Evolutionary conservation across 2,329 filamentous ascomycete genomes (phyloP), one percentile per base, ranked within the genome.

Genomic region (Fusarium chaquense): DNA sequence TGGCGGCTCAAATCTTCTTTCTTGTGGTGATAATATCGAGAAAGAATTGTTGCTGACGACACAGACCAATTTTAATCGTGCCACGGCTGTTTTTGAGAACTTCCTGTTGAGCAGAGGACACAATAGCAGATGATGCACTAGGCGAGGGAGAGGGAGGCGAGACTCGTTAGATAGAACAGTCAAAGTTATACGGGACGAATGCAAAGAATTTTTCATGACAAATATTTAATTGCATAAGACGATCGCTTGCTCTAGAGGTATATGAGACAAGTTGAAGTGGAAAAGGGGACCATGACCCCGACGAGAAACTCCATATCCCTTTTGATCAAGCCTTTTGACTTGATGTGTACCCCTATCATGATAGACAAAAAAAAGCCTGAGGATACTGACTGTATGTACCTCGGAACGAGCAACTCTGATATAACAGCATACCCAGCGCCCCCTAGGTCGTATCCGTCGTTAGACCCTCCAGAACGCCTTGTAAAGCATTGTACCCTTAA

Each of bases 171-270:
- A 8, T 28, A 58, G 35, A 53, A 15, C 15, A 45, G 45, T 43
- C 58, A 38, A 47, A 26, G 16, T n/a, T 24, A n/a, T 20, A 49
- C 44, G 33, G 18, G 33, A 56, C 30, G 24, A 55, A 56, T 44
- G 28, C 24, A 51, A 33, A 28, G 20, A 43, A 32, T 43, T 18
- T 30, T 58, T 60, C 20, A 59, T 58, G 56, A 61, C 36, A 65
- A 67, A 69, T 62, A 50, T 61, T 59, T 50, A 57, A 63, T 71
- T 62, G 47, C 49, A 62, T 69, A 65, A 71, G 54, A 71, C 55
- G 61, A 69, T 62, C 63, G 71, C 71, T 71, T 72, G 71, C 69
- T 74, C 71, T 73, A 73, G 62, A 73, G 72, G 70, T 74, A 73
- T 73, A 70, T 71, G 60, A 61, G 61, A 64, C 58, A 62, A 71